Evolutionary conservation across 805 yeast genomes (phyloP), one percentile per base, ranked within the genome.

Genomic region (Metschnikowia gruessii): DNA sequence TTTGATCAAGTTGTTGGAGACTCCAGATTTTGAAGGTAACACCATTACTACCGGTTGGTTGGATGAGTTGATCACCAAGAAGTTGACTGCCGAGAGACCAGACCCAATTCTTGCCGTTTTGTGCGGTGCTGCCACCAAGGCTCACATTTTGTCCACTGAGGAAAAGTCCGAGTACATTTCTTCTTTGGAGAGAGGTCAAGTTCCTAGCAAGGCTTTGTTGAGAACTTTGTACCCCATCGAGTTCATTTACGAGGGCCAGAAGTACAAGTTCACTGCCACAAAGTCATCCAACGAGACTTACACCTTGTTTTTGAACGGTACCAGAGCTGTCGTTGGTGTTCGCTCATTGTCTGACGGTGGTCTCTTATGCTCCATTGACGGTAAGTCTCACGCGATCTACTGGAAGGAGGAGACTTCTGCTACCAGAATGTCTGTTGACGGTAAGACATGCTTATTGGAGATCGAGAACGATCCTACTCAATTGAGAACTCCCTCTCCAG

Each of bases 11-110:
- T 78, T 94, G 57, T 77, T 94, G 60, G 98, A 94, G 72, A 91
- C 99, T 19, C 94, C 96, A 45, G 99, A 87, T 64, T 94, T 94
- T 60, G 97, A 90, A 71, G 90, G 85, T 48, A 95, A 94, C 69
- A 92, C 94, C 40, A 92, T 94, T 61, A 94, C 99, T 49, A 94
- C 99, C 48, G 98, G 98, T 46, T 94, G 99, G 99, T 81, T 94
- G 62, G 99, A 94, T 69, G 98, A 92, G 69, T 80, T 94, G 61
- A 94, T 94, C 61, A 76, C 95, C 50, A 87, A 88, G 69, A 90
- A 87, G 61, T 81, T 95, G 67, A 94, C 99, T 33, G 95, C 97
- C 34, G 97, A 94, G 71, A 84, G 97, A 70, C 99, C 99, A 35
- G 97, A 95, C 67, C 81, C 90, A 37, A 78, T 81, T 43, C 65